These are phyloP conservation scores for Malus orientalis DNA, from an alignment of 306 rosid species.

Conservation along the genomic window DNA sequence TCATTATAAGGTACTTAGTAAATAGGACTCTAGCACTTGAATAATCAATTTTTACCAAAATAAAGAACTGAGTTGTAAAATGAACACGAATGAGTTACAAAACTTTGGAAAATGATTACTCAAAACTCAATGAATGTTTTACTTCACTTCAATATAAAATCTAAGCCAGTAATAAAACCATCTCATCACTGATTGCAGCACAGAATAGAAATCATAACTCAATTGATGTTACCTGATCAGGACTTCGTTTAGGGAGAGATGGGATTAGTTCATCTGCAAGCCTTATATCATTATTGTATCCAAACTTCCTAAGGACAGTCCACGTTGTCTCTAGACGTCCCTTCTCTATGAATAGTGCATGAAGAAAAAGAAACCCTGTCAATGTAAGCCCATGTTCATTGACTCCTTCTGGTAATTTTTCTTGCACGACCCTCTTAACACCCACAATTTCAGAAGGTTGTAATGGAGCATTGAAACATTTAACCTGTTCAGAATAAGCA, in stretches of 20 bases:
- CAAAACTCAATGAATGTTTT: not conserved
- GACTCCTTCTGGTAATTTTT: constrained; percentile 90
- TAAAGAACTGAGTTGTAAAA: not conserved
- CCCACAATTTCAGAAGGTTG: constrained; percentile 91
- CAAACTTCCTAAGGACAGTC: constrained; percentile 95
- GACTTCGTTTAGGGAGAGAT: constrained; percentile 47
- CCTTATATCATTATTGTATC: constrained; percentile 86
- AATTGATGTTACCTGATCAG: constrained; percentile 65
- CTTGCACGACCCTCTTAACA: constrained; percentile 91
- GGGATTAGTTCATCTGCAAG: constrained; percentile 81
- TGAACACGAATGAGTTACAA: not conserved
- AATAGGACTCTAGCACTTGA: not conserved
- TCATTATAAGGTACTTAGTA: not conserved
- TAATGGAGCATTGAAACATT: constrained; percentile 95
- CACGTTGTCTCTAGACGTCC: constrained; percentile 98
- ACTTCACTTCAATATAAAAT: not conserved
- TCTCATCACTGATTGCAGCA: not conserved
- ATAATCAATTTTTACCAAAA: not conserved
- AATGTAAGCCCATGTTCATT: constrained; percentile 91
- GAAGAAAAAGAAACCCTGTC: constrained; percentile 96
- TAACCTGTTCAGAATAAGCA: constrained; percentile 55
- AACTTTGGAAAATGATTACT: not conserved
- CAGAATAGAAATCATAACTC: not conserved
- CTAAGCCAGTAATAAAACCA: not conserved
- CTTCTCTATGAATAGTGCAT: constrained; percentile 90